Percentiles rank a stretch among this genome's conserved stretches.
phyloP scores from a whole-genome alignment of 2,329 filamentous ascomycete genomes.

The Diaporthe vaccinii region DNA sequence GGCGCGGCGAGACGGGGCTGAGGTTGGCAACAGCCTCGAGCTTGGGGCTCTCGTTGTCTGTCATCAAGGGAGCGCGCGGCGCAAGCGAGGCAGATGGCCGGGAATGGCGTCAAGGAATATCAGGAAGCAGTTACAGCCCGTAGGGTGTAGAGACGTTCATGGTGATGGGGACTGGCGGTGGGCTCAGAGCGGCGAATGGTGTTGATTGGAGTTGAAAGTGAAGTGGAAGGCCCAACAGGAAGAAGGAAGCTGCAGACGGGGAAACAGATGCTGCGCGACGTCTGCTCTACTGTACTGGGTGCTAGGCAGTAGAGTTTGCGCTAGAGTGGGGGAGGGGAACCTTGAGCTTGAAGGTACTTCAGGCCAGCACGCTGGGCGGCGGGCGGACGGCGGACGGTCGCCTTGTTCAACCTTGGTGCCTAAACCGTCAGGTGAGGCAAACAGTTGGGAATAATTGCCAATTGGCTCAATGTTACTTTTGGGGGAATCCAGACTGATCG shows the following conservation, averaged over 20 bases:
- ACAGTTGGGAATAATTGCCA: not conserved
- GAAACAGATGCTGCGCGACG: constrained; percentile 3
- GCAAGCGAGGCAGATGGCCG: not conserved
- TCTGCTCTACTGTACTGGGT: not conserved
- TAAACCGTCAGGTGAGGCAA: constrained; percentile 1
- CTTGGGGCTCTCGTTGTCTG: constrained; percentile 55
- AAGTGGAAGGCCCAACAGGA: too few relatives aligned
- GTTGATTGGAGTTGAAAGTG: not conserved
- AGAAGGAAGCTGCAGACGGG: not conserved
- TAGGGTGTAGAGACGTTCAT: not conserved
- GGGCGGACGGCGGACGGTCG: constrained; percentile 1
- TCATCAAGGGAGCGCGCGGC: constrained; percentile 55
- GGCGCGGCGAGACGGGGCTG: constrained; percentile 64
- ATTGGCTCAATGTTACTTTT: not conserved
- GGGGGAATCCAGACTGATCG: not conserved
- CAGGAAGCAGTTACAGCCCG: not conserved
- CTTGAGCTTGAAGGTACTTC: constrained; percentile 1
- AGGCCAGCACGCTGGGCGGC: not conserved
- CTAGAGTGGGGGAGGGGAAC: constrained; percentile 39
- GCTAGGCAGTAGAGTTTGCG: constrained; percentile 33
- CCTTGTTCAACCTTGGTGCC: constrained; percentile 26
- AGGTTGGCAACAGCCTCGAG: constrained; percentile 67
- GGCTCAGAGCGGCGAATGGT: not conserved
- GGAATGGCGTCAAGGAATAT: constrained; percentile 11
- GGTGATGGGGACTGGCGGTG: not conserved